Conservation (phyloP, 768 basidiomycete genomes). For the Boletellus ananas region DNA sequence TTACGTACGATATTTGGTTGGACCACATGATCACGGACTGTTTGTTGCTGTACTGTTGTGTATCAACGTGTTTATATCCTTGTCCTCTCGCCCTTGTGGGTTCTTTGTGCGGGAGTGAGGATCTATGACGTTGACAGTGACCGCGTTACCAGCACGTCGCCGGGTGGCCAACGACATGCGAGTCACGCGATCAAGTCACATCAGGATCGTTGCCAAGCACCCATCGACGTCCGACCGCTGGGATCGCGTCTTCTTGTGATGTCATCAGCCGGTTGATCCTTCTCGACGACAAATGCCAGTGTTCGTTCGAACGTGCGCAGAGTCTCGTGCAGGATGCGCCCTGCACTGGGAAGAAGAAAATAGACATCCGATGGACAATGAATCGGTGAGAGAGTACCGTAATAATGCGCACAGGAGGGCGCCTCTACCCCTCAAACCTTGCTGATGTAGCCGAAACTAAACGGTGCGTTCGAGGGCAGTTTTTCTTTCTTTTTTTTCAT, state of each 20-base stretch:
- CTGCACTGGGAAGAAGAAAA: too few species aligned
- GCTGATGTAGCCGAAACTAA: slow-evolving; percentile 3
- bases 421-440: slow-evolving; percentile 2
- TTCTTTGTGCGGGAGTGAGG: neutral
- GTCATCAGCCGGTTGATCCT: too few species aligned
- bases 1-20: neutral
- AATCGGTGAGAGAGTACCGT: neutral
- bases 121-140: neutral
- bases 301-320: neutral
- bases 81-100: neutral
- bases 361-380: neutral
- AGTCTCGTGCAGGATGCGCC: neutral
- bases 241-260: too few species aligned
- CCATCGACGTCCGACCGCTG: too few species aligned
- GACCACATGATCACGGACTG: neutral
- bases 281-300: too few species aligned
- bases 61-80: neutral
- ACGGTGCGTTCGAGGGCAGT: neutral
- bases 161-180: too few species aligned
- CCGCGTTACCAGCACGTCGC: neutral
- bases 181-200: neutral
- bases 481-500: neutral
- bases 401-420: neutral
- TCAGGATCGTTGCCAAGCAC: neutral
- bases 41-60: neutral